Conservation (phyloP, 2,329 filamentous ascomycete genomes). For the Xylaria sp. region DNA sequence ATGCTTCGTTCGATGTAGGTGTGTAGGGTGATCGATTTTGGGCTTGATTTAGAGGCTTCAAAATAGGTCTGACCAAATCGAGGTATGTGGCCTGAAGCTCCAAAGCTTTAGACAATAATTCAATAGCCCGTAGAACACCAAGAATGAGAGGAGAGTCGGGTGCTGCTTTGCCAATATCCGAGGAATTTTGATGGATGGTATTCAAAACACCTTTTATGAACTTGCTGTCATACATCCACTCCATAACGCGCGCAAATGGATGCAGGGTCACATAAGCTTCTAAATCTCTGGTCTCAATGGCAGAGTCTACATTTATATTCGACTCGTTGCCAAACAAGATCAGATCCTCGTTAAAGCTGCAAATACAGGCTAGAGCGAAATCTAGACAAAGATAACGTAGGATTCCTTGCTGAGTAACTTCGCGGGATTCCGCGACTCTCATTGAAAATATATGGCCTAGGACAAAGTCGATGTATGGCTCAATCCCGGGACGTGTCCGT, state of each 20-base stretch:
- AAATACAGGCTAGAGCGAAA: slow-evolving; percentile 81
- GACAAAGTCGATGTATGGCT: slow-evolving; percentile 91
- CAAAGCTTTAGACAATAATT: slow-evolving; percentile 84
- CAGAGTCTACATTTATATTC: slow-evolving; percentile 76
- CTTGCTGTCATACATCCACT: slow-evolving; percentile 96
- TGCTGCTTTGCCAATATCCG: slow-evolving; percentile 75
- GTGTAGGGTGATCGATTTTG: slow-evolving; percentile 47
- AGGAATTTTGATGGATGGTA: slow-evolving; percentile 79
- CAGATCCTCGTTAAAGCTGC: slow-evolving; percentile 93
- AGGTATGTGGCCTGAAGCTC: slow-evolving; percentile 92
- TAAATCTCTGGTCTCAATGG: slow-evolving; percentile 78
- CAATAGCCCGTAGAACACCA: slow-evolving; percentile 80
- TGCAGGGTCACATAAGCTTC: slow-evolving; percentile 85
- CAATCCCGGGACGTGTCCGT: slow-evolving; percentile 82
- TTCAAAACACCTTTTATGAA: slow-evolving; percentile 83
- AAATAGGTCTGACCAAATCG: slow-evolving; percentile 82
- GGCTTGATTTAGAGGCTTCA: slow-evolving; percentile 71
- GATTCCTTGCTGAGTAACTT: slow-evolving; percentile 75
- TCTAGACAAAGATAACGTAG: slow-evolving; percentile 84
- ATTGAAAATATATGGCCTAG: slow-evolving; percentile 80
- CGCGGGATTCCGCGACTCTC: slow-evolving; percentile 71
- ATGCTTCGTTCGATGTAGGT: slow-evolving; percentile 70
- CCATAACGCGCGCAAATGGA: slow-evolving; percentile 94
- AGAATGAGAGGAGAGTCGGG: slow-evolving; percentile 84
- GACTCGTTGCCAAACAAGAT: slow-evolving; percentile 86